Conservation (phyloP, 768 basidiomycete species). For the Xanthoconium purpureum region DNA sequence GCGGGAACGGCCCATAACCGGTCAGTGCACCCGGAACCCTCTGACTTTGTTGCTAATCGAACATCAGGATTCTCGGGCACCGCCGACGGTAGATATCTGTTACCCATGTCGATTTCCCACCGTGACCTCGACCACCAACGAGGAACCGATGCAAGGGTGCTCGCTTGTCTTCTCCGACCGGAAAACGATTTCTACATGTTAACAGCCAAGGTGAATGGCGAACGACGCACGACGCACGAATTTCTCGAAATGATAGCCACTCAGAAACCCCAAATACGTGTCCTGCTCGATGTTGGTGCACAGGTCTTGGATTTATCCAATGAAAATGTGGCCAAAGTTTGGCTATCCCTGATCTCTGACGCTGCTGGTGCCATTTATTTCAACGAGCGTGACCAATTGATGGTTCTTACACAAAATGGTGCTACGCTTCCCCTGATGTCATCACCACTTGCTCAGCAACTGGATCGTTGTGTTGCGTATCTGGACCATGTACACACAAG, state of each 20-base stretch:
- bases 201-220: not conserved
- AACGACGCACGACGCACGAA: not conserved
- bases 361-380: not conserved
- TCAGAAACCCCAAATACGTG: not conserved
- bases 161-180: not conserved
- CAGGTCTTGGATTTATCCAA: not conserved
- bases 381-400: not conserved
- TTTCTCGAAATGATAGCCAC: not conserved
- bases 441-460: not conserved
- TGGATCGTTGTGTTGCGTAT: not conserved
- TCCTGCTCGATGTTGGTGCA: not conserved
- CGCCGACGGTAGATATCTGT: not conserved
- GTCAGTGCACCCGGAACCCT: not conserved
- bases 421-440: not conserved
- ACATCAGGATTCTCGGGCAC: not conserved
- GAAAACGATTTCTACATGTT: not conserved
- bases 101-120: not conserved
- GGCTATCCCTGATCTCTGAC: not conserved
- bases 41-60: not conserved
- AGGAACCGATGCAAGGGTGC: not conserved
- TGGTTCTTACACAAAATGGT: not conserved
- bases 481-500: not conserved
- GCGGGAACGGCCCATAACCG: not conserved
- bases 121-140: not conserved
- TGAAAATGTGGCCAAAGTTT: not conserved